Base-by-base conservation (phyloP, 768 basidiomycete genomes). In the Tricholomella constricta region DNA sequence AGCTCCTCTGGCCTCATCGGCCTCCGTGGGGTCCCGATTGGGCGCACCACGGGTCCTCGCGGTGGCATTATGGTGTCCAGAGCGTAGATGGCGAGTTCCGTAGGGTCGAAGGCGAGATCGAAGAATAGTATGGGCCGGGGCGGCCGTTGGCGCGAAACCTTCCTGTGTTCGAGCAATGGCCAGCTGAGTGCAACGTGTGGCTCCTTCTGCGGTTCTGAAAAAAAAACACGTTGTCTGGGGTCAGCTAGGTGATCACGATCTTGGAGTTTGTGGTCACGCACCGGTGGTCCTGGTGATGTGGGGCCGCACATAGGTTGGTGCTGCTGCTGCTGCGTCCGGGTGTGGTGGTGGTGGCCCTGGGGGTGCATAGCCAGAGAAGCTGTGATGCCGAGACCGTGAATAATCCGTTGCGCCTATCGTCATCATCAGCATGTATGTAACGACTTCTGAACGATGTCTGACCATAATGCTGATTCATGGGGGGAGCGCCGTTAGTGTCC, bases 1-100 rank as follows among this genome's bases (percentile, higher is more conserved):
- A 72, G 65, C 32, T 80, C 78, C 32, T 69, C 67, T 9, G 70
- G 61, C 15, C 74, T 65, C 51, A 76, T 29, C 6, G 6, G 29
- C 29, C 29, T 29, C 11, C 29, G 29, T 29, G 29, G 11, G 29
- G 29, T 29, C 11, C 29, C 29, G 11, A 11, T 11, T 6, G 29
- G 6, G 11, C 29, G 29, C 29, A 29, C 6, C 6, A 29, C 6
- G 11, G 6, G 29, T 29, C 29, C 6, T 29, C 29, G 6, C 29
- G 29, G n/a, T n/a, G n/a, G n/a, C n/a, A n/a, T n/a, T 11, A 29
- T 11, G 11, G 29, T 29, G 11, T 29, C 29, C 6, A 29, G 29
- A 29, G 29, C 29, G 29, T 29, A 29, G 29, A 29, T 29, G 29
- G 6, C 11, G n/a, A n/a, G 35, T 31, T 48, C 35, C 3, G 19